Conservation (phyloP, 768 basidiomycete genomes). For the Cystobasidium ongulense region DNA sequence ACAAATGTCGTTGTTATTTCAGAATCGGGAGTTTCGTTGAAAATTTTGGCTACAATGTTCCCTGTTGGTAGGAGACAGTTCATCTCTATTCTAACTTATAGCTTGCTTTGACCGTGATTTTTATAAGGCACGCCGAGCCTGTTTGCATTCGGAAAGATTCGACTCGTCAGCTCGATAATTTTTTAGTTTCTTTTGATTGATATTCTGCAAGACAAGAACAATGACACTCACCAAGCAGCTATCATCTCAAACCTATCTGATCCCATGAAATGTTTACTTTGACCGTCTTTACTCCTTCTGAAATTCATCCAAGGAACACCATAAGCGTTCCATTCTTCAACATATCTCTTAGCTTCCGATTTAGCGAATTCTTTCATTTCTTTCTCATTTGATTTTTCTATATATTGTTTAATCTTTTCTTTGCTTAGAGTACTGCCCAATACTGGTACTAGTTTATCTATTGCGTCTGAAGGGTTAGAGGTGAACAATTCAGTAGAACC, state of each 20-base stretch:
- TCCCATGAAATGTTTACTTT: slow-evolving; percentile 13
- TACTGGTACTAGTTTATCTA: neutral
- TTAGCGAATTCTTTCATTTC: slow-evolving; percentile 2
- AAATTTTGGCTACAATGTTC: too few species aligned
- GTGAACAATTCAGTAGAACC: slow-evolving; percentile 7
- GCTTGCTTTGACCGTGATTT: slow-evolving; percentile 1
- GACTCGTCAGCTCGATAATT: too few species aligned
- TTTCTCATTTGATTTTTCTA: slow-evolving; percentile 8
- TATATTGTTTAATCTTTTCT: neutral
- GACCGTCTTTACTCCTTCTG: neutral
- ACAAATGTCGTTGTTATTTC: too few species aligned
- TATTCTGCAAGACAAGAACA: neutral
- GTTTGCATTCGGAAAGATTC: neutral
- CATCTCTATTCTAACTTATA: too few species aligned
- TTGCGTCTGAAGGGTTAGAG: neutral
- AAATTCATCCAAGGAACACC: slow-evolving; percentile 20
- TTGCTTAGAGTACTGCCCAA: neutral
- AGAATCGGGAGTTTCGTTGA: too few species aligned
- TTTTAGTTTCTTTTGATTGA: too few species aligned
- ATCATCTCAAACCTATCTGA: slow-evolving; percentile 23
- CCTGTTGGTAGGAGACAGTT: too few species aligned
- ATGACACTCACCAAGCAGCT: slow-evolving; percentile 15
- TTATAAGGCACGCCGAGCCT: slow-evolving; percentile 21
- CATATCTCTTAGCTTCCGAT: neutral
- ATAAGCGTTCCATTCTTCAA: slow-evolving; percentile 15